These are phyloP conservation scores for Aureobasidium melanogenum DNA, from an alignment of 2,329 filamentous ascomycete species.

Conservation along the genomic window DNA sequence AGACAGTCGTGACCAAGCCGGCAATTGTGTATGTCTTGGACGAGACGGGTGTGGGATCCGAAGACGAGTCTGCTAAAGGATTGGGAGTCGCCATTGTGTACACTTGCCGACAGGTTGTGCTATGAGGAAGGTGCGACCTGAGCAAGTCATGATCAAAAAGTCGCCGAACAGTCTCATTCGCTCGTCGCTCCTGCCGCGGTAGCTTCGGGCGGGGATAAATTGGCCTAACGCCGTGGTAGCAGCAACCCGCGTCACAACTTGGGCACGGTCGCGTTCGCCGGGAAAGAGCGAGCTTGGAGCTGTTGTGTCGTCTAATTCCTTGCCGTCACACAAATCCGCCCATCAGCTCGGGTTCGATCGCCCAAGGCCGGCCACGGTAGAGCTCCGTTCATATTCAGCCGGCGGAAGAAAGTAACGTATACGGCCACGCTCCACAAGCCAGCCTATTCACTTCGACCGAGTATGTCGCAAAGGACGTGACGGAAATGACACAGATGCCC, in stretches of 20 bases:
- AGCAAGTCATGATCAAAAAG: neutral
- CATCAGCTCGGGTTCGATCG: neutral
- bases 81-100: neutral
- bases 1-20: conserved; percentile 69
- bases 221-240: neutral
- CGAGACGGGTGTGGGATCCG: conserved; percentile 42
- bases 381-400: conserved; percentile 2
- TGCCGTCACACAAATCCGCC: neutral
- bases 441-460: neutral
- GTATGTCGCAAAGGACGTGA: neutral
- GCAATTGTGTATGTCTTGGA: conserved; percentile 60
- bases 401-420: conserved; percentile 7
- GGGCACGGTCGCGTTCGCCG: conserved; percentile 8
- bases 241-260: neutral
- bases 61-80: neutral
- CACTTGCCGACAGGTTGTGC: neutral
- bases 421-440: neutral
- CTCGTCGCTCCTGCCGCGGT: neutral
- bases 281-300: neutral
- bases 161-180: too few species aligned
- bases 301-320: neutral
- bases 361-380: neutral
- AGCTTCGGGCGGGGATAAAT: neutral
- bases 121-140: neutral
- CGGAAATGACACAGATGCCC: neutral